These are phyloP conservation scores for Parasarocladium wereldwijsianum DNA, from an alignment of 2,329 filamentous ascomycete species.

Conservation along the genomic window DNA sequence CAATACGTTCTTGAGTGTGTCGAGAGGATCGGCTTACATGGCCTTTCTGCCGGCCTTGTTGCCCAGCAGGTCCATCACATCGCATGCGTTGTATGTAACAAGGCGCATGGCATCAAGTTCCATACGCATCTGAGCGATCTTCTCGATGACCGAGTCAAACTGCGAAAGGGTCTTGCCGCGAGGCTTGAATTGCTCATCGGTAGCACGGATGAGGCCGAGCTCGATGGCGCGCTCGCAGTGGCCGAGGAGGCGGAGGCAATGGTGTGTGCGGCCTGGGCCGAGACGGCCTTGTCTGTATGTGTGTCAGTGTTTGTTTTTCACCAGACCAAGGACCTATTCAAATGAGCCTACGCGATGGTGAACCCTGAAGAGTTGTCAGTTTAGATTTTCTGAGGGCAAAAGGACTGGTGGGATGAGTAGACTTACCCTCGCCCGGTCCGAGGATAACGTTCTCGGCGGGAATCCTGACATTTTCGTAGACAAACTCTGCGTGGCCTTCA, in stretches of 20 bases:
- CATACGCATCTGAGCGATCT: conserved; percentile 71
- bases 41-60: conserved; percentile 74
- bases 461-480: conserved; percentile 72
- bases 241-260: conserved; percentile 31
- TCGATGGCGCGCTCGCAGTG: conserved; percentile 70
- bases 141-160: conserved; percentile 80
- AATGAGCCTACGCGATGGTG: conserved; percentile 2
- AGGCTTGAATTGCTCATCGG: conserved; percentile 68
- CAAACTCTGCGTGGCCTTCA: conserved; percentile 81
- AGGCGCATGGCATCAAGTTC: conserved; percentile 80
- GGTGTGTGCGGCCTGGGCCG: conserved; percentile 85
- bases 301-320: neutral
- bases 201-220: conserved; percentile 77
- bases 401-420: neutral
- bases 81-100: conserved; percentile 73
- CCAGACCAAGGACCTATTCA: neutral
- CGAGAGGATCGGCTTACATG: conserved; percentile 30
- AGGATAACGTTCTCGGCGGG: conserved; percentile 66
- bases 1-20: neutral
- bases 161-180: conserved; percentile 68
- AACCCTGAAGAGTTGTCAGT: too few relatives aligned
- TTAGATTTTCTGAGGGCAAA: neutral
- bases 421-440: conserved; percentile 24
- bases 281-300: conserved; percentile 54
- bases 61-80: conserved; percentile 71